These are phyloP conservation scores for Onygena corvina DNA, from an alignment of 2,329 filamentous ascomycete genomes.

Conservation along the genomic window DNA sequence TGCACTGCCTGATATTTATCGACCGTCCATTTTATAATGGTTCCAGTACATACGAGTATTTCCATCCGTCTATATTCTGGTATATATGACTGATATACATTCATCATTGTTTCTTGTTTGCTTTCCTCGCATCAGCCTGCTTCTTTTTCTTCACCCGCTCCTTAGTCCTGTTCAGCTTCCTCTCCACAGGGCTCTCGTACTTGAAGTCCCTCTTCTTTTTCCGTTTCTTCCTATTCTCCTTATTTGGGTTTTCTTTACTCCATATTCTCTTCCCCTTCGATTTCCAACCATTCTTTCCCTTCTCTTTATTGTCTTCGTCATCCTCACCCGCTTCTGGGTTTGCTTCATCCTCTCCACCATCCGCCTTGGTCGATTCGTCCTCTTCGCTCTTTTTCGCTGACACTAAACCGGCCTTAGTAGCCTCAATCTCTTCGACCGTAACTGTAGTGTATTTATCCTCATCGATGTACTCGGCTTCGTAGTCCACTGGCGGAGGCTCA, in stretches of 20 bases:
- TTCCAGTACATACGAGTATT: neutral
- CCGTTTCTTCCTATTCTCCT: constrained; percentile 45
- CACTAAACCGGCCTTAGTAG: constrained; percentile 60
- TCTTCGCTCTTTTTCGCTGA: constrained; percentile 36
- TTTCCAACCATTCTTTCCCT: constrained; percentile 18
- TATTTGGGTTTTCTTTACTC: constrained; percentile 41
- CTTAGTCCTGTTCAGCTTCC: constrained; percentile 50
- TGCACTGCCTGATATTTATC: too few species aligned
- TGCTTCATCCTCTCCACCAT: constrained; percentile 15
- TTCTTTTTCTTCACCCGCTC: constrained; percentile 59
- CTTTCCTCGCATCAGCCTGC: constrained; percentile 48
- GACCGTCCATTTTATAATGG: neutral
- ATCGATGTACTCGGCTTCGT: constrained; percentile 89
- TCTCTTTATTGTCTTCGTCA: constrained; percentile 18
- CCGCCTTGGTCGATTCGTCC: constrained; percentile 14
- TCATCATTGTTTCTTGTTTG: constrained; percentile 14
- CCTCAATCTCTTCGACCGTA: constrained; percentile 76
- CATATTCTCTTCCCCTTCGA: constrained; percentile 32
- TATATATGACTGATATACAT: neutral
- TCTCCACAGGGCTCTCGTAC: constrained; percentile 79
- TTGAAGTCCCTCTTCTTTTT: constrained; percentile 85
- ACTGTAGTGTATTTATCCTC: constrained; percentile 94
- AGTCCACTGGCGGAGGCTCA: constrained; percentile 49
- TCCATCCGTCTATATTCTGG: neutral
- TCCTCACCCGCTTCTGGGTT: constrained; percentile 21